Conservation (phyloP, 441 rosid genomes). For the Pelargonium cotyledonis region DNA sequence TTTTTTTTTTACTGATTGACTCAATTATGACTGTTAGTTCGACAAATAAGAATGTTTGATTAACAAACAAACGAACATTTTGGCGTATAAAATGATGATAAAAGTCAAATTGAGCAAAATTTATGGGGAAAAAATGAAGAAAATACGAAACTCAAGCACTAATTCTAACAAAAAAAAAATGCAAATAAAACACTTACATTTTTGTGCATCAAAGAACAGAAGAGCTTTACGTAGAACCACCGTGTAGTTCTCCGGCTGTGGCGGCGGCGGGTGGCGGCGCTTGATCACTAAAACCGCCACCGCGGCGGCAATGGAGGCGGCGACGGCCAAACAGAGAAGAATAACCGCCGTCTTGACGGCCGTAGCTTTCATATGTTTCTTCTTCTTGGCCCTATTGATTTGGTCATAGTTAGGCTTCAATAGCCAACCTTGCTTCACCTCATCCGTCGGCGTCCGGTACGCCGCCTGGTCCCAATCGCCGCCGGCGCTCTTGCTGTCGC, state of each 20-base stretch:
- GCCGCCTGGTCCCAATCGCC: constrained; percentile 14
- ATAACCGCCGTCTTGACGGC: constrained; percentile 11
- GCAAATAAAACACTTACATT: constrained; percentile 21
- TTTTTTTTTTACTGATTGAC: no score
- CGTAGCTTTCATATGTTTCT: constrained; percentile 9
- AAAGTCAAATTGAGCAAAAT: no score
- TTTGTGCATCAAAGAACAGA: constrained; percentile 36
- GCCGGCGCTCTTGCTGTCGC: not conserved
- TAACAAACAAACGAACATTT: no score
- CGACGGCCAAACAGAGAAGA: constrained; percentile 10
- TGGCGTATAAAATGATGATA: no score
- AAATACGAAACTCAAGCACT: not conserved
- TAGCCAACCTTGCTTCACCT: constrained; percentile 39
- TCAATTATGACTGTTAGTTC: no score
- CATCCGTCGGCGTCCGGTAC: constrained; percentile 18
- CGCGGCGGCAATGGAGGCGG: not conserved
- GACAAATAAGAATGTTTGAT: no score
- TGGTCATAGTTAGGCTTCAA: constrained; percentile 19
- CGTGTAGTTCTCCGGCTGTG: constrained; percentile 30
- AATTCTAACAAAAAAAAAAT: not conserved
- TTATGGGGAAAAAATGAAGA: no score
- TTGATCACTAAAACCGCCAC: not conserved
- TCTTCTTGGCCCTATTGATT: constrained; percentile 15
- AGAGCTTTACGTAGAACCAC: constrained; percentile 31
- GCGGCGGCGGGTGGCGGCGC: constrained; percentile 16